Evolutionary conservation across 2,329 filamentous ascomycete species (phyloP), one percentile per base, ranked within the genome.

Genomic region (Aspergillus costaricaensis): DNA sequence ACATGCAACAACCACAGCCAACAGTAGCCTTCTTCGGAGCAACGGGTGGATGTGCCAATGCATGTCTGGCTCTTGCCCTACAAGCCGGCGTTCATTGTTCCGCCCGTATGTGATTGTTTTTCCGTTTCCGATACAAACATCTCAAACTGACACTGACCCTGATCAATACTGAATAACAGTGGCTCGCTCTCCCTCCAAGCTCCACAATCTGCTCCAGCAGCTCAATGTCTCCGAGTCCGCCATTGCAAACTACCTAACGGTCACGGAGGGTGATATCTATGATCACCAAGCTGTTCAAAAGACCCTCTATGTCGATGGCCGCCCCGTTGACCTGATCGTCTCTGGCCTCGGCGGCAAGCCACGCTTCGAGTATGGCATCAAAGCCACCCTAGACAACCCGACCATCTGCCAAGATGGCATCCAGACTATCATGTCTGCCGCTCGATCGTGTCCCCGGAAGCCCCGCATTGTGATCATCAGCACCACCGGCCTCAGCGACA

Each of bases 1-100:
- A 30, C 9, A 25, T 27, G 6, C 21, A 19, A 9, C 19, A 41
- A 10, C 25, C n/a, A 17, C 25, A 63, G 62, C 70, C 60, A 52
- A 79, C 76, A 32, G 68, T 83, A 57, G 79, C 81, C 43, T 83
- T 85, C 72, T 79, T 85, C 63, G 83, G 83, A 50, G 81, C 82
- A 23, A 84, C 82, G 21, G 81, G 81, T 58, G 83, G 81, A 52
- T 79, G 78, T 62, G 75, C 77, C 38, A 73, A 78, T 49, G 67
- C 77, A 27, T 76, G 77, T 48, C 79, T 85, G 17, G 76, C 77
- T 21, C 69, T 71, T 19, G 72, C 81, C 5, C 75, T 85, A 44
- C 70, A 75, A 27, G 77, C 77, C 3, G 79, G 79, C 49, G 75
- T 81, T 68, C 71, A 72, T 58, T 80, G 77, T 62, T 75, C 74